Evolutionary conservation across 495 filamentous ascomycete species (phyloP), one percentile per base, ranked within the genome.

Genomic region (Neurospora sp.): DNA sequence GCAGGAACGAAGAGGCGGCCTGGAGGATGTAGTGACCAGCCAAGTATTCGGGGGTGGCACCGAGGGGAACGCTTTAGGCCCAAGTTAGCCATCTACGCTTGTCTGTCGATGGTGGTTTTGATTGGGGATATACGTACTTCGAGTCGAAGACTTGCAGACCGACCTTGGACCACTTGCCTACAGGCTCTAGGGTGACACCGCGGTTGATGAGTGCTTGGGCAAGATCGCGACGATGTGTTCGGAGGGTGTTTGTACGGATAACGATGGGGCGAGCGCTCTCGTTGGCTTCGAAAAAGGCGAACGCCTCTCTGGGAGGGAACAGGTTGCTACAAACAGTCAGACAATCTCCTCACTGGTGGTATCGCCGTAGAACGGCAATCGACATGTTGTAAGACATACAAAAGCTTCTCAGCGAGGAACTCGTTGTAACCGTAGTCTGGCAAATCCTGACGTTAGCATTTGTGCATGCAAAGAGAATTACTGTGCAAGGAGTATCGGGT

Each of bases 241-340:
- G 91, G 61, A 99, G 88, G 8, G 96, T 98, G 80, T 99, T 99
- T 69, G 96, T 98, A 82, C 96, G 92, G 72, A 89, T 87, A 39
- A 82, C 81, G 65, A 98, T 89, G 1, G 95, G 95, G 68, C 95
- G 90, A 22, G 92, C 87, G 31, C 92, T 81, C 72, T 99, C 96
- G 88, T 99, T 99, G 61, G 94, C 94, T 81, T 99, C 96, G 83
- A 99, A 99, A 83, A 99, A 99, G 8, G 94, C 94, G 73, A 99
- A 97, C 0, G 96, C 96, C 83, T 99, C 96, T 77, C 91, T 90
- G 35, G 96, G 92, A 1, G 94, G 88, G 85, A 99, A 99, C 8
- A 99, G 89, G 76, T 92, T 91, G 82, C 76, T 77, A 20, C 27
- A 68, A 9, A 18, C 92, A 90, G 7, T 77, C 7, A 77, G 70